A percentile compares a stretch with the other conserved stretches of the same genome.
These are phyloP conservation scores for Erodium chrysanthum DNA, from an alignment of 441 rosid genomes.

Conservation along the genomic window DNA sequence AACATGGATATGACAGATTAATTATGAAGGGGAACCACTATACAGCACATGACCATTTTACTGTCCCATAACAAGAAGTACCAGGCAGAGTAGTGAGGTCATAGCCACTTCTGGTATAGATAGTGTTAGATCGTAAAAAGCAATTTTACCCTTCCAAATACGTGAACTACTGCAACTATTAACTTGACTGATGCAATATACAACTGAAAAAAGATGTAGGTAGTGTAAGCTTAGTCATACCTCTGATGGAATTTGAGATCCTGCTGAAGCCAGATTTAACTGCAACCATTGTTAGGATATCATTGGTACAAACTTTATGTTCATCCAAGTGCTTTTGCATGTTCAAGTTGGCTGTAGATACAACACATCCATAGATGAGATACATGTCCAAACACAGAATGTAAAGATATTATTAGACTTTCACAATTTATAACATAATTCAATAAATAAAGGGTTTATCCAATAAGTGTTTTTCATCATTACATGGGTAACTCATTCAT, in stretches of 20 bases:
- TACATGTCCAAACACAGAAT: conserved; percentile 2
- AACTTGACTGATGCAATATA: not conserved
- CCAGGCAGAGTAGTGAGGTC: conserved; percentile 7
- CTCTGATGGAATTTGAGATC: not conserved
- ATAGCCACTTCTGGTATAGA: not conserved
- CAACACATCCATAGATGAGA: conserved; percentile 10
- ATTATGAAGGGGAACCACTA: conserved; percentile 4
- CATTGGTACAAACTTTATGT: not conserved
- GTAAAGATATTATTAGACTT: conserved; percentile 13
- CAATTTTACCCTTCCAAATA: not conserved
- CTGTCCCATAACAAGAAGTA: conserved; percentile 10
- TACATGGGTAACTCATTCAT: too few relatives aligned
- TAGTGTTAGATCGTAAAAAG: not conserved
- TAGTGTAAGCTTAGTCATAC: conserved; percentile 3
- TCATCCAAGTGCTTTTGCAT: conserved; percentile 7
- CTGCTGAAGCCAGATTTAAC: conserved; percentile 2
- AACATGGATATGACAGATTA: conserved; percentile 14
- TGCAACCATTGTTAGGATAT: conserved; percentile 10
- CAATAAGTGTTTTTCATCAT: too few relatives aligned
- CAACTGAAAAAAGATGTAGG: not conserved
- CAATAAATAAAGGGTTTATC: not conserved
- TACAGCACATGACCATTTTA: not conserved
- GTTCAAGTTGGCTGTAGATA: conserved; percentile 10
- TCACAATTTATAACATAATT: conserved; percentile 6
- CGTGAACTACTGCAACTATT: not conserved